Evolutionary conservation across 257 asterid genomes (phyloP).

Genomic region (Anisodus tanguticus): DNA sequence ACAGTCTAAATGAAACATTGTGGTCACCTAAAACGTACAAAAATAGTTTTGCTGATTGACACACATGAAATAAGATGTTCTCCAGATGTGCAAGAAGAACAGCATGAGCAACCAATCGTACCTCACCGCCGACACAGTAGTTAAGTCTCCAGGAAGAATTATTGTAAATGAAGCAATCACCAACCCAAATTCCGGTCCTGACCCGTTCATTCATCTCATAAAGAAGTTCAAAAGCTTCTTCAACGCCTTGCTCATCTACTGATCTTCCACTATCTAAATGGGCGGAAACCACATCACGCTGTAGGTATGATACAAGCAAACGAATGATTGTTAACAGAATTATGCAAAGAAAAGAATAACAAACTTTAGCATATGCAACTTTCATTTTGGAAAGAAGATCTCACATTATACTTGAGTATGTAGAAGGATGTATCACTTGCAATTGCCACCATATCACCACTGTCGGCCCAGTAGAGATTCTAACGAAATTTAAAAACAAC

Average conservation of each 20-base stretch:
- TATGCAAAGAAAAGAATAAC: slow-evolving; percentile 19
- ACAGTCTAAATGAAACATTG: slow-evolving; percentile 96
- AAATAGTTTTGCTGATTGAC: slow-evolving; percentile 18
- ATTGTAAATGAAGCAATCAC: slow-evolving; percentile 95
- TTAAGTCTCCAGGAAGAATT: slow-evolving; percentile 97
- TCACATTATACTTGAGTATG: slow-evolving; percentile 78
- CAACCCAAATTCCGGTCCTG: slow-evolving; percentile 98
- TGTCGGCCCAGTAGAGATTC: slow-evolving; percentile 96
- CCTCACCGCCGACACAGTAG: slow-evolving; percentile 99
- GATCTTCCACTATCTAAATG: slow-evolving; percentile 89
- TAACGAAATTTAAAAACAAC: slow-evolving; percentile 40
- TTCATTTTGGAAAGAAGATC: slow-evolving; percentile 23
- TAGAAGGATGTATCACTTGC: slow-evolving; percentile 83
- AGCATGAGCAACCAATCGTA: slow-evolving; percentile 34
- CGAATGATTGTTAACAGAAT: slow-evolving; percentile 29
- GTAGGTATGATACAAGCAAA: slow-evolving; percentile 41
- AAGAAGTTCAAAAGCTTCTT: slow-evolving; percentile 96
- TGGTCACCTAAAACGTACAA: slow-evolving; percentile 68
- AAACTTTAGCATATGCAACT: background rate
- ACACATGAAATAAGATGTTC: slow-evolving; percentile 23
- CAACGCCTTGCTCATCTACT: slow-evolving; percentile 91
- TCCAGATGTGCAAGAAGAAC: background rate
- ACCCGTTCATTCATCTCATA: slow-evolving; percentile 94
- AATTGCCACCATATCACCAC: slow-evolving; percentile 87
- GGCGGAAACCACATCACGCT: slow-evolving; percentile 95